Evolutionary conservation across 2,329 filamentous ascomycete species (phyloP), one percentile per base, ranked within the genome.

Genomic region (Aspergillus spinulosporus): DNA sequence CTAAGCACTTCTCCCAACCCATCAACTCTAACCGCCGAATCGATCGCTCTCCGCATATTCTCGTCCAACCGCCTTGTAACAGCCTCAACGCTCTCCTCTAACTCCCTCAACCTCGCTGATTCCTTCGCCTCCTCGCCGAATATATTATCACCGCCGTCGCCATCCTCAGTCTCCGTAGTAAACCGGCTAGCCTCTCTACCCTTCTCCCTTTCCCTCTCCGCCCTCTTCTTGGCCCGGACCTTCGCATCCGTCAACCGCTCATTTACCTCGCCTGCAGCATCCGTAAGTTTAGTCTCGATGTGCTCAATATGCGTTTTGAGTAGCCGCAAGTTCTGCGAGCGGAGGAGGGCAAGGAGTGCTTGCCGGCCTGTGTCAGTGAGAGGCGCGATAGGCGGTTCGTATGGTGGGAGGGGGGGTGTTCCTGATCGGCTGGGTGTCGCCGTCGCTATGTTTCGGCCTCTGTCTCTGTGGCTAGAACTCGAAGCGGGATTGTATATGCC

Each of bases 31-130:
- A 78, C 72, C 56, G 80, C 75, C 6, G 76, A 76, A 69, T 89
- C 86, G 56, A 88, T 81, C 48, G 84, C 69, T 9, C 77, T 73
- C 12, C 85, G 78, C 65, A 88, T 79, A 45, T 74, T 76, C 65
- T 80, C 75, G 61, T 89, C 86, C 66, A 88, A 76, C 49, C 78
- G 75, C 29, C 71, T 68, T 1, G 84, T 87, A 62, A 83, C 72
- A 3, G 71, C 68, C 12, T 79, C 73, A 2, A 85, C 82, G 54
- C 78, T 74, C 15, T 72, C 69, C 54, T 77, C 73, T 12, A 76
- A 72, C 31, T 74, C 68, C 7, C 71, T 68, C 45, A 82, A 67
- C 21, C 76, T 74, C 37, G 73, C 70, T 11, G 74, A 66, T 9
- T 70, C 67, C 14, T 74, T 66, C 3, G 59, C 69, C 2, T 76